Evolutionary conservation across 352 stramenopile species (phyloP).

Genomic region (Blastocystis sp.): DNA sequence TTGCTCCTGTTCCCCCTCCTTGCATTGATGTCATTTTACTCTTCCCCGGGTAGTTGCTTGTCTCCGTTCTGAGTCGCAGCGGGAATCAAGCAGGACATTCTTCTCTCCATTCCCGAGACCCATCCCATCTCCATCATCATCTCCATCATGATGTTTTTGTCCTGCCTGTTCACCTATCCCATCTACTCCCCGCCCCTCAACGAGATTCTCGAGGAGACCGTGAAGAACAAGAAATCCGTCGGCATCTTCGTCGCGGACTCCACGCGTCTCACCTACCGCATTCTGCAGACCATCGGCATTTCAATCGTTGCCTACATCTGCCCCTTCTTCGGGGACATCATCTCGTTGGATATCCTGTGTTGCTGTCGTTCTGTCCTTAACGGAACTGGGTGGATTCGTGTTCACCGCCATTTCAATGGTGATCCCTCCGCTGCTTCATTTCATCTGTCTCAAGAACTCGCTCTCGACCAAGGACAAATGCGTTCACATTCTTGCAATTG

Average conservation of each 20-base stretch:
- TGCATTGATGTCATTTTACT: constrained; percentile 32
- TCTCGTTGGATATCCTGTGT: constrained; percentile 60
- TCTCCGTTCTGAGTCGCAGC: neutral
- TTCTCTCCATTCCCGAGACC: constrained; percentile 34
- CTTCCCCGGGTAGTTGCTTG: neutral
- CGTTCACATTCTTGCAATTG: constrained; percentile 29
- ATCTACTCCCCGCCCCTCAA: constrained; percentile 62
- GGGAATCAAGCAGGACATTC: constrained; percentile 46
- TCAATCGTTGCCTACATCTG: constrained; percentile 50
- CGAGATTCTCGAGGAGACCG: constrained; percentile 55
- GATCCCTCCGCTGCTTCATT: constrained; percentile 40
- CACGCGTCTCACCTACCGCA: constrained; percentile 36
- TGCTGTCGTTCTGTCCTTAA: neutral
- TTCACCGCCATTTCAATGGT: constrained; percentile 62
- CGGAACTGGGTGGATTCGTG: constrained; percentile 45
- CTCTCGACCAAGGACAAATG: constrained; percentile 1
- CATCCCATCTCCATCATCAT: constrained; percentile 42
- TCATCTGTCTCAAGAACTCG: constrained; percentile 14
- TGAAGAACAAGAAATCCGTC: constrained; percentile 40
- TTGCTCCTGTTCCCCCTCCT: constrained; percentile 35
- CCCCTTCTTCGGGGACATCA: constrained; percentile 66
- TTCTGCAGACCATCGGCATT: constrained; percentile 47
- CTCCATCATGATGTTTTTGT: constrained; percentile 64
- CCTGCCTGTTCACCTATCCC: constrained; percentile 64
- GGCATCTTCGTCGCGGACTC: constrained; percentile 50